phyloP scores from a whole-genome alignment of 2,329 filamentous ascomycete species.

The Diaporthe sp. region DNA sequence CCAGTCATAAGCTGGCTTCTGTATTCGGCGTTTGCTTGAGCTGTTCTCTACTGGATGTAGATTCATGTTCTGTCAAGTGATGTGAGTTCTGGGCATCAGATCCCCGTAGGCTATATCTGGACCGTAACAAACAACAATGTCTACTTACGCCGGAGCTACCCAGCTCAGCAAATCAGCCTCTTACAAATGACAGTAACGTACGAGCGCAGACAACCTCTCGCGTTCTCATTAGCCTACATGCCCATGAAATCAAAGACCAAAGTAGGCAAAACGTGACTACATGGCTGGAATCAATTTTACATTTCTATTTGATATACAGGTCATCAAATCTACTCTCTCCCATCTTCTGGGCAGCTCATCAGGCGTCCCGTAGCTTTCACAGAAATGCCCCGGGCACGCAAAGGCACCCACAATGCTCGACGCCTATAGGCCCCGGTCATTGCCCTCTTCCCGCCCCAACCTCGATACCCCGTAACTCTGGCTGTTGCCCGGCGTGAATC shows the following conservation, averaged over 20 bases:
- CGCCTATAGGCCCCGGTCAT: background rate
- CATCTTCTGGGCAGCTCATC: background rate
- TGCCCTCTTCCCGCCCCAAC: background rate
- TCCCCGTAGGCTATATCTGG: background rate
- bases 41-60: background rate
- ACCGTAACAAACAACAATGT: background rate
- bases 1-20: background rate
- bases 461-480: slow-evolving; percentile 1
- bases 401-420: background rate
- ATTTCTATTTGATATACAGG: slow-evolving; percentile 29
- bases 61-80: too few relatives aligned
- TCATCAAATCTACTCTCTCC: background rate
- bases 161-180: background rate
- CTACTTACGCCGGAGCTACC: background rate
- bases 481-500: background rate
- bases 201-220: background rate
- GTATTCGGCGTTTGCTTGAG: too few relatives aligned
- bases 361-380: background rate
- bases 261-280: background rate
- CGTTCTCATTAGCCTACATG: too few relatives aligned
- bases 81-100: background rate
- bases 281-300: background rate
- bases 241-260: fast-evolving
- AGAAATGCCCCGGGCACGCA: too few relatives aligned
- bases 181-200: background rate